Evolutionary conservation across 1,139 yeast genomes (phyloP).

Genomic region (Kodamaea derodonti): DNA sequence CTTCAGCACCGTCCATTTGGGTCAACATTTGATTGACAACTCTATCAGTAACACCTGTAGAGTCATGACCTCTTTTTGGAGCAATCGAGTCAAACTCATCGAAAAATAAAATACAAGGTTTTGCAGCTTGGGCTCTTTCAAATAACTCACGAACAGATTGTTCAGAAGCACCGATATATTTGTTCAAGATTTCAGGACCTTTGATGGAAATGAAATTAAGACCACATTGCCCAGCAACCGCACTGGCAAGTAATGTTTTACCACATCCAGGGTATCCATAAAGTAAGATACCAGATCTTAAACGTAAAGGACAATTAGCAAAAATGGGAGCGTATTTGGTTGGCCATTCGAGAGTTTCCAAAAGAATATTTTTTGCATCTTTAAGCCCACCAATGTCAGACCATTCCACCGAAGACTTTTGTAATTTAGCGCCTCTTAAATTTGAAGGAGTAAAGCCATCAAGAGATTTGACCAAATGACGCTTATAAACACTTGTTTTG

Average conservation of each 20-base stretch:
- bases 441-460: constrained; percentile 75
- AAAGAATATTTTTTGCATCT: constrained; percentile 68
- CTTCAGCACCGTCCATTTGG: constrained; percentile 99
- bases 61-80: constrained; percentile 96
- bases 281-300: constrained; percentile 83
- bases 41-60: constrained; percentile 96
- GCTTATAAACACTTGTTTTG: constrained; percentile 17
- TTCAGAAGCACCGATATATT: constrained; percentile 96
- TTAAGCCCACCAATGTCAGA: constrained; percentile 82
- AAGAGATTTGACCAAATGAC: constrained; percentile 54
- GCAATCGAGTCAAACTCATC: constrained; percentile 98
- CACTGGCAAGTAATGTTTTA: constrained; percentile 87
- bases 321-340: constrained; percentile 93
- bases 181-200: constrained; percentile 94
- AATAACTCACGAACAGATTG: constrained; percentile 90
- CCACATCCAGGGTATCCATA: constrained; percentile 99
- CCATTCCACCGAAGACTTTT: constrained; percentile 78
- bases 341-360: constrained; percentile 97
- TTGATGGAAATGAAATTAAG: constrained; percentile 88
- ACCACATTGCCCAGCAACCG: constrained; percentile 93
- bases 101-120: constrained; percentile 89
- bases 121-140: constrained; percentile 91
- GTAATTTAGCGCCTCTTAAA: constrained; percentile 80
- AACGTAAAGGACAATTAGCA: constrained; percentile 77
- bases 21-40: constrained; percentile 96